Percentiles rank a stretch among this genome's conserved stretches.
Conservation (phyloP, 2,329 filamentous ascomycete species). For the Venturia pyrina region DNA sequence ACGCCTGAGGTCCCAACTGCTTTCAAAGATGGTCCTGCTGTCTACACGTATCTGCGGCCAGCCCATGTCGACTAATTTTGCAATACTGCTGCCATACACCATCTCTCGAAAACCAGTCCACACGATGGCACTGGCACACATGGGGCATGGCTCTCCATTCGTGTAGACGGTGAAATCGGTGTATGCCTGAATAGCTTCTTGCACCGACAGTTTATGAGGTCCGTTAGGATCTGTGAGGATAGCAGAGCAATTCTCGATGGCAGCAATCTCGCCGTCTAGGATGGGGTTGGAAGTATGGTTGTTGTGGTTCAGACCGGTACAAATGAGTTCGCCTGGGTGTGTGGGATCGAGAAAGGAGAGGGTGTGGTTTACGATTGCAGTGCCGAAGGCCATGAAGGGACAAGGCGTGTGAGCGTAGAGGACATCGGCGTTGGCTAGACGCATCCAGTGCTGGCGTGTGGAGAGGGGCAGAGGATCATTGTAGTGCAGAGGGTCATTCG, state of each 20-base stretch:
- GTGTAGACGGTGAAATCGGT: conserved; percentile 41
- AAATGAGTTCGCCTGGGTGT: conserved; percentile 37
- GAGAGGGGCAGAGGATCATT: conserved; percentile 22
- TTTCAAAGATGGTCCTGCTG: conserved; percentile 37
- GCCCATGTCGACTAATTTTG: conserved; percentile 34
- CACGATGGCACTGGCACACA: conserved; percentile 47
- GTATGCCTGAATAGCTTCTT: conserved; percentile 36
- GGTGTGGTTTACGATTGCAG: conserved; percentile 48
- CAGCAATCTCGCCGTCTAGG: conserved; percentile 47
- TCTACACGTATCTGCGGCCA: conserved; percentile 43
- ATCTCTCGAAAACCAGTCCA: conserved; percentile 45
- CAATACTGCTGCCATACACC: conserved; percentile 43
- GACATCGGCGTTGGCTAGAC: conserved; percentile 38
- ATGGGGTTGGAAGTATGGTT: conserved; percentile 41
- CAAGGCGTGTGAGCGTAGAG: conserved; percentile 33
- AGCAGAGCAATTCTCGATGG: conserved; percentile 42
- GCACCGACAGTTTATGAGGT: conserved; percentile 32
- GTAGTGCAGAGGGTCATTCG: neutral
- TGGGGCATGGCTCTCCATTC: conserved; percentile 47
- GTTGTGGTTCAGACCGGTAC: conserved; percentile 38
- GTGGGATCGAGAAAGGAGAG: conserved; percentile 14
- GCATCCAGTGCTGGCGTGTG: conserved; percentile 43
- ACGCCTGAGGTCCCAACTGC: conserved; percentile 28
- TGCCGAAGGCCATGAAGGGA: conserved; percentile 44
- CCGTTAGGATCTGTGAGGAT: conserved; percentile 32